Evolutionary conservation across 768 basidiomycete species (phyloP), one percentile per base, ranked within the genome.

Genomic region (Tylopilus subfusipes): DNA sequence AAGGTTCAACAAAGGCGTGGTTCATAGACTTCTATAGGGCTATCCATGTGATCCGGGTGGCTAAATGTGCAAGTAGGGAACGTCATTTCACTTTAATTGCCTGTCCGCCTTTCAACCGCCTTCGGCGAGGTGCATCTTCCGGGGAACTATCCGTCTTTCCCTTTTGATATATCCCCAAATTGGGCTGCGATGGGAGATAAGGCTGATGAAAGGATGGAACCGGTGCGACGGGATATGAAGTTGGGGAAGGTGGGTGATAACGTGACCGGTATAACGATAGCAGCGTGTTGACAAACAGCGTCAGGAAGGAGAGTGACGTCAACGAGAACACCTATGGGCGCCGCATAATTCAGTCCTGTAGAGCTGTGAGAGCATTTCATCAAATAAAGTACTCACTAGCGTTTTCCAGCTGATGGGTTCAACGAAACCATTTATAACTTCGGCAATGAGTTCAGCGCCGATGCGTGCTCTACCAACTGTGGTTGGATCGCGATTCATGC

Each of bases 381-480:
- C 43, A 4, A 42, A 45, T 36, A 55, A 43, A 50, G 52, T 27
- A 73, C 89, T 72, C 58, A 92, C 96, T 71, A 98, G 74, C 13
- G 94, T 94, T 75, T 95, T 97, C 93, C 94, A 98, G 69, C 89
- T 93, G 72, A 99, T 95, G 46, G 90, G 89, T 67, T 99, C 96
- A 14, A 98, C 90, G 67, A 99, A 99, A 1, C 92, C 86, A 68
- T 98, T 97, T 57, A 98, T 86, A 42, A 98, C 89, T 66, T 97
- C 95, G 49, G 93, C 96, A 71, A 98, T 86, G 53, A 97, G 84
- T 77, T 98, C 93, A 53, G 95, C 94, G 42, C 90, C 86, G 60
- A 99, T 88, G 63, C 83, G 85, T 55, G 93, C 91, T 54, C 93
- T 88, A 2, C 93, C 93, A 39, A 95, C 83, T 38, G 87, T 85